Evolutionary conservation across 2,329 filamentous ascomycete species (phyloP).

Genomic region (Corinectria fuckeliana): DNA sequence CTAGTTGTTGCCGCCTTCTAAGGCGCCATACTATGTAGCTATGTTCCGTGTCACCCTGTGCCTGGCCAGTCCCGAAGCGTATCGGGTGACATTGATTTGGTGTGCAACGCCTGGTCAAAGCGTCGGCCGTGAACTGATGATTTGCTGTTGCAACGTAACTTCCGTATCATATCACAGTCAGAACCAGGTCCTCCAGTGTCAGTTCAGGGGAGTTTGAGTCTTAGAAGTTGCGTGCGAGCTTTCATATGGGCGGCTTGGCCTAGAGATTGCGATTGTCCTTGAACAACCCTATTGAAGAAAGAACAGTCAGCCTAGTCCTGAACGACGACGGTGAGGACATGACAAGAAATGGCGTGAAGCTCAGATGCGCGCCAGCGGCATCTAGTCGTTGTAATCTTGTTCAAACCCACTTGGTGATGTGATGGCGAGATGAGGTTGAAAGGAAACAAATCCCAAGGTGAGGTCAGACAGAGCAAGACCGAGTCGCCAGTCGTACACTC

Average conservation of each 20-base stretch:
- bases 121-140: conserved; percentile 2
- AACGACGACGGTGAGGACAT: not conserved
- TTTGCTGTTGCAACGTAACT: not conserved
- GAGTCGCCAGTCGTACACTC: conserved; percentile 23
- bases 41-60: conserved; percentile 8
- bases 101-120: conserved; percentile 14
- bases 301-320: not conserved
- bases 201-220: not conserved
- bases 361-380: conserved; percentile 33
- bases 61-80: conserved; percentile 1
- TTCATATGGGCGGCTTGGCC: not conserved
- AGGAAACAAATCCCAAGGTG: conserved; percentile 21
- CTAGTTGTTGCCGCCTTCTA: not conserved
- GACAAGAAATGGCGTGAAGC: conserved; percentile 16
- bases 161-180: not conserved
- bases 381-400: conserved; percentile 38
- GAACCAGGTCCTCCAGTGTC: not conserved
- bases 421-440: conserved; percentile 37
- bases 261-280: not conserved
- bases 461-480: conserved; percentile 11
- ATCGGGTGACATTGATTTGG: conserved; percentile 10
- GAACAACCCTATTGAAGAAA: not conserved
- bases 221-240: not conserved
- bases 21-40: too few species aligned
- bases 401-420: conserved; percentile 34